These are phyloP conservation scores for Dunaliella primolecta DNA, from an alignment of 139 green algal species.

Conservation along the genomic window DNA sequence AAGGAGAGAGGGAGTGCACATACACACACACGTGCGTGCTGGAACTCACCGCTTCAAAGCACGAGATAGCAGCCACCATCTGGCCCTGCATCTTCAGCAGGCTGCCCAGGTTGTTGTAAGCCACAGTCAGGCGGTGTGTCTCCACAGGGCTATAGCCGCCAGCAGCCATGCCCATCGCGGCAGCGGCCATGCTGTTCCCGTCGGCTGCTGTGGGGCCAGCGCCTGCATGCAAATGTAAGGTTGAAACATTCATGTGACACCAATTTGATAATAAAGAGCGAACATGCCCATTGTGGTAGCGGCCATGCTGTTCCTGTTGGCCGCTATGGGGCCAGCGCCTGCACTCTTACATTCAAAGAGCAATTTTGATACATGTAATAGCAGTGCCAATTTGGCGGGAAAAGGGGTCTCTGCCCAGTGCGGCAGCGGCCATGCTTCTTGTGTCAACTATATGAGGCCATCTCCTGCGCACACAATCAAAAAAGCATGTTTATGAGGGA, in stretches of 20 bases:
- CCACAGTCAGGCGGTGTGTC: constrained; percentile 64
- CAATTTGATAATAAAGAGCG: too few species aligned
- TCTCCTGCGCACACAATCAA: too few species aligned
- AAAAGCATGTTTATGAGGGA: too few species aligned
- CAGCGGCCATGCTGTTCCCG: constrained; percentile 2
- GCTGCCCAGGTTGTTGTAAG: constrained; percentile 82
- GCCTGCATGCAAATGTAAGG: too few species aligned
- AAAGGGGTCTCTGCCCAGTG: background rate
- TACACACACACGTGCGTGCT: too few species aligned
- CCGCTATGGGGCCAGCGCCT: background rate
- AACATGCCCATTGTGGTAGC: background rate
- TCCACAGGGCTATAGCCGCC: constrained; percentile 12
- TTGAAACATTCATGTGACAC: too few species aligned
- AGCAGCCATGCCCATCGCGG: constrained; percentile 2
- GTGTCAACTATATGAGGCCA: too few species aligned
- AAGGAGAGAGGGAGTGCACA: too few species aligned
- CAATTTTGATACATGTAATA: too few species aligned
- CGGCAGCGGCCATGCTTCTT: constrained; percentile 7
- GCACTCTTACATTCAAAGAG: too few species aligned
- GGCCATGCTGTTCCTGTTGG: background rate
- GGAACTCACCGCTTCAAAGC: constrained; percentile 58
- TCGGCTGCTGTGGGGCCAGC: background rate
- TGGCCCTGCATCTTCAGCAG: constrained; percentile 56
- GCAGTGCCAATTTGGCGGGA: too few species aligned
- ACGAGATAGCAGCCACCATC: constrained; percentile 70